These are phyloP conservation scores for Striga hermonthica DNA, from an alignment of 305 asterid genomes.

Conservation along the genomic window DNA sequence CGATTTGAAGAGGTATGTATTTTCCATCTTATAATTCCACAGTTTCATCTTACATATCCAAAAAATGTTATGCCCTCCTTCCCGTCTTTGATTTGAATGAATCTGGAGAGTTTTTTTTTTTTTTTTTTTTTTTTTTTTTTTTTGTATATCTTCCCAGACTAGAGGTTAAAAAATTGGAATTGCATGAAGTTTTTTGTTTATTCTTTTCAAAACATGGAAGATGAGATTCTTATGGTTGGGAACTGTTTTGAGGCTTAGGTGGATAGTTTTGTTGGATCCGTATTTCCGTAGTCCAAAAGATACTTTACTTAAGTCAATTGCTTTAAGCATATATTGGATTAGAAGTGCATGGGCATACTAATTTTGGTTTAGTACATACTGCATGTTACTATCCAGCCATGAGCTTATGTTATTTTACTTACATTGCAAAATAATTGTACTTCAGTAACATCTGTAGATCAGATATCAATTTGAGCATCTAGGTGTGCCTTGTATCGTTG, in stretches of 20 bases:
- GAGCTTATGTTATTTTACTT: neutral
- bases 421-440: neutral
- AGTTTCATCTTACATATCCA: constrained; percentile 18
- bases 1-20: constrained; percentile 62
- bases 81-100: too few species aligned
- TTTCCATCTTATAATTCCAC: neutral
- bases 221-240: too few species aligned
- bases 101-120: neutral
- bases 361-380: neutral
- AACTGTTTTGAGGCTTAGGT: too few species aligned
- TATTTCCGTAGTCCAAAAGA: too few species aligned
- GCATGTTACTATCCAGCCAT: neutral
- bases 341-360: too few species aligned
- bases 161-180: too few species aligned
- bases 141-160: neutral
- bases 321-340: too few species aligned
- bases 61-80: too few species aligned
- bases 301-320: too few species aligned
- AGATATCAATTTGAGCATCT: neutral
- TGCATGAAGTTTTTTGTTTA: too few species aligned
- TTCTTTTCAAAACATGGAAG: too few species aligned
- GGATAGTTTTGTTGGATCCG: too few species aligned
- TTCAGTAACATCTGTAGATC: constrained; percentile 11
- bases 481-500: constrained; percentile 2
- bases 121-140: constrained; percentile 3